Conservation (phyloP, 176 grass and related monocot genomes). For the barley (Hordeum vulgare) region DNA sequence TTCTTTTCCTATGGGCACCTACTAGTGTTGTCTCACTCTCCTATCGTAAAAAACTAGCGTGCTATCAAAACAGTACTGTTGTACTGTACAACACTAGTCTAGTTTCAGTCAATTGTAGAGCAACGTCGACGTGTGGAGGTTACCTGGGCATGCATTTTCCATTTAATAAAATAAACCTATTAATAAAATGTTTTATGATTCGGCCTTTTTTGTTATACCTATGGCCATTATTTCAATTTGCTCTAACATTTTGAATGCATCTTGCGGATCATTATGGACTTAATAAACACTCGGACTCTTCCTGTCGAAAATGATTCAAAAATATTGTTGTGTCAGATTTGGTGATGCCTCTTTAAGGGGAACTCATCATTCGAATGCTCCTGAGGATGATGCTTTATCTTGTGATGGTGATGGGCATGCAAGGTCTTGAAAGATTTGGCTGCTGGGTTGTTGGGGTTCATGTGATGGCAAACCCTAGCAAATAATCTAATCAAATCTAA, state of each 20-base stretch:
- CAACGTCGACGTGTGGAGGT: neutral
- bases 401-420: constrained; percentile 36
- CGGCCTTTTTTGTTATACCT: neutral
- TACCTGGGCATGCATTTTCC: neutral
- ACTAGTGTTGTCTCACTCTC: neutral
- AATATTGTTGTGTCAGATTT: constrained; percentile 3
- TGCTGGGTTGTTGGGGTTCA: constrained; percentile 80
- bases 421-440: constrained; percentile 45
- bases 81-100: no score
- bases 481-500: neutral
- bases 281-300: neutral
- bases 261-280: neutral
- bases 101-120: no score
- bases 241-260: neutral
- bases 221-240: neutral
- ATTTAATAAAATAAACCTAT: neutral
- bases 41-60: neutral
- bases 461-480: constrained; percentile 41
- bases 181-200: neutral
- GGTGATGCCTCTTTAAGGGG: constrained; percentile 47
- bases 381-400: constrained; percentile 38
- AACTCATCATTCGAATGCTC: constrained; percentile 42
- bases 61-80: no score
- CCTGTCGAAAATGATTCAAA: neutral
- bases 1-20: no score